Base-by-base conservation (phyloP, 768 basidiomycete species). In the Roridomyces roridus region DNA sequence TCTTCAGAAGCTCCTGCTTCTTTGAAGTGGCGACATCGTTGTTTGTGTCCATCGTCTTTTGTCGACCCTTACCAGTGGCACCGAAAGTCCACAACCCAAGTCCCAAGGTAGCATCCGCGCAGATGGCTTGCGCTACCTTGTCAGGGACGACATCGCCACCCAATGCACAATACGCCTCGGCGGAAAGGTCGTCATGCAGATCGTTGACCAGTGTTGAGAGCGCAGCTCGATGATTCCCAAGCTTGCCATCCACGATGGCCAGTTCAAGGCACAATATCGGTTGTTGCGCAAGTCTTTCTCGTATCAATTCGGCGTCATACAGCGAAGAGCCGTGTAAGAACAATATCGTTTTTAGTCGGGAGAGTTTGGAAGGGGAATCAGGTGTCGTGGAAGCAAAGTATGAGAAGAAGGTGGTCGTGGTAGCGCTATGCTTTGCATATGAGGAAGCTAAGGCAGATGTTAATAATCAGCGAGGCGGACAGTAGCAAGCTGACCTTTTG, bases 381-480 rank as follows among this genome's bases (percentile, higher is more conserved):
- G 92, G 92, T 5, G 92, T 91, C 21, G 89, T 89, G n/a, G 89
- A 86, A 4, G 87, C 80, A 59, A 96, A 88, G 71, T 94, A 93
- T 6, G 86, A 80, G 7, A 92, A 67, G 70, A 88, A 91, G 24
- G 52, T 37, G 0, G 88, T 78, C 1, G 64, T 49, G 11, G 73
- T 61, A 9, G 72, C 68, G 26, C 69, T 73, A 28, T 65, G 70
- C 23, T 73, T 74, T 12, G 79, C 73, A 67, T 87, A 89, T 4
- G 83, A 84, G 6, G 79, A 77, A 11, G 75, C 86, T 86, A 46
- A 26, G 45, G n/a, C 11, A 46, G 24, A 26, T 34, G 15, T 34
- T 15, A 56, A 41, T 15, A 59, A 48, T 12, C 24, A 46, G 17
- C 21, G n/a, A n/a, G n/a, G n/a, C 45, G 39, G 52, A 39, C 48